phyloP scores from a whole-genome alignment of 2,329 filamentous ascomycete genomes.

The Catunica adiposa region DNA sequence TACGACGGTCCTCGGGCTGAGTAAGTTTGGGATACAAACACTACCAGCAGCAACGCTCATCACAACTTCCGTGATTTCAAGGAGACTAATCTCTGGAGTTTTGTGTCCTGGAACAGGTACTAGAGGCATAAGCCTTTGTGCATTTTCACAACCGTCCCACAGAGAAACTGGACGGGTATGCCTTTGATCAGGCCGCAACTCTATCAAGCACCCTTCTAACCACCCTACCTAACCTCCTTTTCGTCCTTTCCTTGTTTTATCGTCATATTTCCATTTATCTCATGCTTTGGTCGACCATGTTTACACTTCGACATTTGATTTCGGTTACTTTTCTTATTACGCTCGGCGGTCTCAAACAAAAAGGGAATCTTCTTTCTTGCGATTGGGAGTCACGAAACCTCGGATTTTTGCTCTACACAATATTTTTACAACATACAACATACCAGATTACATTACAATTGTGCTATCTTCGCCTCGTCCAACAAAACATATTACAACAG shows the following conservation, averaged over 20 bases:
- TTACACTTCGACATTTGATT: constrained; percentile 8
- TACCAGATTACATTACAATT: constrained; percentile 1
- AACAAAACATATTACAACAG: background rate
- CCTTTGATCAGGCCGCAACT: background rate
- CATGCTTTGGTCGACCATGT: constrained; percentile 1
- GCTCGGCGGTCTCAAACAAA: constrained; percentile 14
- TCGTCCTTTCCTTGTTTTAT: background rate
- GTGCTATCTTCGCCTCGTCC: constrained; percentile 1
- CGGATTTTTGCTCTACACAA: background rate
- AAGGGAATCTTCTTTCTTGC: constrained; percentile 8
- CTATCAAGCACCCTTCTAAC: background rate
- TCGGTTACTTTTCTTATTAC: background rate
- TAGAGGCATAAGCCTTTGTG: constrained; percentile 1
- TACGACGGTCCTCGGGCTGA: constrained; percentile 30
- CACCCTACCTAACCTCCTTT: background rate
- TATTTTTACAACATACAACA: constrained; percentile 2
- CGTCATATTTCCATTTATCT: background rate
- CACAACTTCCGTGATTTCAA: background rate
- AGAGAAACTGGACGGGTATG: background rate
- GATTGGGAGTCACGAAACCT: constrained; percentile 6
- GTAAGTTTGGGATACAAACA: constrained; percentile 10
- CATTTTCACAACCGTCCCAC: background rate
- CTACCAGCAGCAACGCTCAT: background rate
- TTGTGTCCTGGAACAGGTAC: constrained; percentile 8
- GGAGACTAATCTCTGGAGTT: constrained; percentile 12